A percentile compares a stretch with the other conserved stretches of the same genome.
Conservation (phyloP, 139 green algal species). For the Chlorella sp. region DNA sequence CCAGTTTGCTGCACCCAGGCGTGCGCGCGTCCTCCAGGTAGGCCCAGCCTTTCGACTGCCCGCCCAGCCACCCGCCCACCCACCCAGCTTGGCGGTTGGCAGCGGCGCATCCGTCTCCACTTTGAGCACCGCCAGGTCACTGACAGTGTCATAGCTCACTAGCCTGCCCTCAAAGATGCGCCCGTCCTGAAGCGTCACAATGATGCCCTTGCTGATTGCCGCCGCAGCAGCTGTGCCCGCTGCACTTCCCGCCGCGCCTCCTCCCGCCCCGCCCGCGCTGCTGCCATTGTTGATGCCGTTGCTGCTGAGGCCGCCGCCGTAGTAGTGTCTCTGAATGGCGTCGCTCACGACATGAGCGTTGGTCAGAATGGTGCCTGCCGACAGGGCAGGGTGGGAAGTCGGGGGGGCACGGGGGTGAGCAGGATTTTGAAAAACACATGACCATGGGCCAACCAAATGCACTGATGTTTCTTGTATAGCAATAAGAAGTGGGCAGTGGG, state of each 20-base stretch:
- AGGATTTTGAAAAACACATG: not conserved
- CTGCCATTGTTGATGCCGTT: conserved; percentile 35
- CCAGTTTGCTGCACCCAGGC: too few species aligned
- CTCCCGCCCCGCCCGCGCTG: not conserved
- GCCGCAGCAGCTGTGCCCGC: too few species aligned
- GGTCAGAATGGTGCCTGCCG: conserved; percentile 75
- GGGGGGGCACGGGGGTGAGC: too few species aligned
- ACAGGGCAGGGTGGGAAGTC: not conserved
- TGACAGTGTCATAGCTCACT: conserved; percentile 63
- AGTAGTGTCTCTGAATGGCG: conserved; percentile 33
- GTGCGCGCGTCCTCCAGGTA: not conserved
- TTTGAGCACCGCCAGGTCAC: conserved; percentile 78
- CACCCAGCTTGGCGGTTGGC: conserved; percentile 61
- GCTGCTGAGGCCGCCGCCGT: not conserved
- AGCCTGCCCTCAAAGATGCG: conserved; percentile 76
- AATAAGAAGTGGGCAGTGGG: not conserved
- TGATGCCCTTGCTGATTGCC: conserved; percentile 32
- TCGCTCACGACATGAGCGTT: conserved; percentile 83
- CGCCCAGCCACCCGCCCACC: not conserved
- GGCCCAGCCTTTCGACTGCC: not conserved
- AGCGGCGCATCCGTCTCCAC: conserved; percentile 56
- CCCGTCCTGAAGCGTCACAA: conserved; percentile 80
- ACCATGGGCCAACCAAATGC: too few species aligned
- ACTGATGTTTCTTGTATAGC: too few species aligned
- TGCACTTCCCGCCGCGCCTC: too few species aligned